Base-by-base conservation (phyloP, 495 filamentous ascomycete genomes). In the Copromyces sp. region DNA sequence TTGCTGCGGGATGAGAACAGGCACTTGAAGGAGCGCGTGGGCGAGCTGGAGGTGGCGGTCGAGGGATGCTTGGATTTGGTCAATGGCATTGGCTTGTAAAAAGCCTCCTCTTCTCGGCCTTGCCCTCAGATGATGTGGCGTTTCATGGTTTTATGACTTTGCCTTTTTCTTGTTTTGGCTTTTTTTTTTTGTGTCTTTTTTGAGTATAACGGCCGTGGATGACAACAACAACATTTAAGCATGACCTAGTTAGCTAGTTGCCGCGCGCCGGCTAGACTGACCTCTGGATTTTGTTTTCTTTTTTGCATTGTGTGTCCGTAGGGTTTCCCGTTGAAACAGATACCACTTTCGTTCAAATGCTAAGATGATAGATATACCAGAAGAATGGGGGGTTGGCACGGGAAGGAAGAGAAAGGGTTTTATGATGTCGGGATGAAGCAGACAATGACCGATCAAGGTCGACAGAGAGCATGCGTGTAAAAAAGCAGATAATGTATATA, bases 1-100 rank as follows among this genome's bases (percentile, higher is more conserved):
- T 74, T 92, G 61, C 79, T 95, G 72, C 86, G 91, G 72, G 89
- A 90, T 45, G 92, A 95, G 82, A 95, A 94, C 73, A 85, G 84
- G 74, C 86, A 87, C 8, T 79, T 94, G 65, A 94, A 94, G 81
- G 84, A 85, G 39, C 82, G 91, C 42, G 83, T 95, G 1, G 87
- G 87, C 0, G 84, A 90, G 73, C 78, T 94, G 3, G 92, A 94
- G 80, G 82, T 83, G 29, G 89, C 89, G 0, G 87, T 94, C 14
- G 91, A 94, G 71, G 90, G 90, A 45, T 92, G 90, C 38, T 81
- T 95, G 76, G 89, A 91, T 77, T 80, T 90, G 71, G 87, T 93
- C 12, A 85, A 85, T 39, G 84, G 84, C 39, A 78, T 86, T 72
- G 81, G 81, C 24, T n/a, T 80, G 39, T 78, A 73, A 68, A 45